Percentiles rank a stretch among this genome's conserved stretches.
Evolutionary conservation across 192 early-diverging fungal genomes (phyloP).

Genomic region (Coemansia guatemalensis): DNA sequence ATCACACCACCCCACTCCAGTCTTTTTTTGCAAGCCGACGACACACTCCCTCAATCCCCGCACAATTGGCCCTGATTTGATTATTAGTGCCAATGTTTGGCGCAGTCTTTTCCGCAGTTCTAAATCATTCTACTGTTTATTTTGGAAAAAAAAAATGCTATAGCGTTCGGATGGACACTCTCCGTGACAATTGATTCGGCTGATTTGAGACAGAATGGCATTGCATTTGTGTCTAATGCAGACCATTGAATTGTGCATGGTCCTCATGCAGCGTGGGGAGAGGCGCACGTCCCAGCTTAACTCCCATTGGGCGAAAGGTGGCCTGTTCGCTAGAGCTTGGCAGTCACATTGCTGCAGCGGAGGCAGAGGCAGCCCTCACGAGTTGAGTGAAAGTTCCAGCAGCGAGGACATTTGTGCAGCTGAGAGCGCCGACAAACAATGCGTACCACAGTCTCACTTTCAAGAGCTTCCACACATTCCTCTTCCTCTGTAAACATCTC

Average conservation of each 20-base stretch:
- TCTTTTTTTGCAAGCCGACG: background rate
- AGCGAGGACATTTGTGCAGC: conserved; percentile 75
- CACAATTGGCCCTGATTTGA: background rate
- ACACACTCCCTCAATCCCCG: background rate
- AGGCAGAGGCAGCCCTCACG: conserved; percentile 56
- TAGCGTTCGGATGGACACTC: too few relatives aligned
- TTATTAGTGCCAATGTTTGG: background rate
- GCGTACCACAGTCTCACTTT: conserved; percentile 15
- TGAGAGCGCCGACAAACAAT: conserved; percentile 55
- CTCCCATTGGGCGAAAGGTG: background rate
- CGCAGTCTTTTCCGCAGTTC: background rate
- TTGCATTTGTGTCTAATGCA: background rate
- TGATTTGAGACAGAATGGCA: background rate
- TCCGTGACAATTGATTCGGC: too few relatives aligned
- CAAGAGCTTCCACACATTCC: conserved; percentile 24
- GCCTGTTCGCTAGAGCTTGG: background rate
- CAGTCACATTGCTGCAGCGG: conserved; percentile 55
- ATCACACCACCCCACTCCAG: background rate
- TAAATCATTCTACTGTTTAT: background rate
- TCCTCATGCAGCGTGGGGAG: background rate
- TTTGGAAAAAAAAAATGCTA: too few relatives aligned
- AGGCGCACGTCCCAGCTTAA: background rate
- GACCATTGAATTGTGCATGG: background rate
- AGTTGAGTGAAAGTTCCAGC: conserved; percentile 66
- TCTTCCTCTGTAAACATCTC: conserved; percentile 18